Percentiles rank a stretch among this genome's conserved stretches.
Conservation (phyloP, 2,329 filamentous ascomycete genomes). For the Sporothrix dimorphospora region DNA sequence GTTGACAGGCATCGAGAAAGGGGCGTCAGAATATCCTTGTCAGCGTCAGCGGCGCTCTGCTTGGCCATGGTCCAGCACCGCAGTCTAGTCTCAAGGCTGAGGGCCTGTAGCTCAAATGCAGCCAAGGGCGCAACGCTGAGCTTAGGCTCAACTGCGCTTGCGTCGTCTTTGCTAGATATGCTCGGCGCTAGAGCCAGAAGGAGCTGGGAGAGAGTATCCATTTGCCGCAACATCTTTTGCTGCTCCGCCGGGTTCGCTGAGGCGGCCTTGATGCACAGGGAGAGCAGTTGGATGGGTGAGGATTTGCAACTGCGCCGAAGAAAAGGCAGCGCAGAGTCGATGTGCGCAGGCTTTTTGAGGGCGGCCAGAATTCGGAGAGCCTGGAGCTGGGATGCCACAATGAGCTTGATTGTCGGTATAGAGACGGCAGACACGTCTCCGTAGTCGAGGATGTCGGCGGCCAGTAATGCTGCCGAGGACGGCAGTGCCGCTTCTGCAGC, state of each 20-base stretch:
- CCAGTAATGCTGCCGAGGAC: constrained; percentile 37
- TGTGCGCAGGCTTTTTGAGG: constrained; percentile 60
- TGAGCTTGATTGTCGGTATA: constrained; percentile 53
- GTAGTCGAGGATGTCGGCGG: constrained; percentile 63
- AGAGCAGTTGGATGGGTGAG: constrained; percentile 63
- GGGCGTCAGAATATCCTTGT: constrained; percentile 68
- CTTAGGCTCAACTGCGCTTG: constrained; percentile 54
- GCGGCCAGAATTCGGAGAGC: constrained; percentile 65
- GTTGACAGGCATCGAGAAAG: constrained; percentile 65
- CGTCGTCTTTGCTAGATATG: constrained; percentile 66
- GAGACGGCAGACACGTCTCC: constrained; percentile 46
- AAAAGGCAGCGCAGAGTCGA: constrained; percentile 60
- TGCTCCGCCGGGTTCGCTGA: constrained; percentile 47
- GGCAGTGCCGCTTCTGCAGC: background rate
- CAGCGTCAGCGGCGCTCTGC: constrained; percentile 58
- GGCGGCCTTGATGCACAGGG: constrained; percentile 46
- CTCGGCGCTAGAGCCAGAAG: constrained; percentile 69
- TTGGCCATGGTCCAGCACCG: constrained; percentile 65
- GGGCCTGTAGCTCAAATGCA: constrained; percentile 64
- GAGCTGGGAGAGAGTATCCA: constrained; percentile 67
- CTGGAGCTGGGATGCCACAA: constrained; percentile 68
- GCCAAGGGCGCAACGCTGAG: constrained; percentile 59
- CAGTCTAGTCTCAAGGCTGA: constrained; percentile 65
- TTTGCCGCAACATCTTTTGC: constrained; percentile 64
- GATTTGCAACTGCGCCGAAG: constrained; percentile 56